A percentile compares a stretch with the other conserved stretches of the same genome.
These are phyloP conservation scores for Fusarium tanahbumbuense DNA, from an alignment of 2,329 filamentous ascomycete species.

Conservation along the genomic window DNA sequence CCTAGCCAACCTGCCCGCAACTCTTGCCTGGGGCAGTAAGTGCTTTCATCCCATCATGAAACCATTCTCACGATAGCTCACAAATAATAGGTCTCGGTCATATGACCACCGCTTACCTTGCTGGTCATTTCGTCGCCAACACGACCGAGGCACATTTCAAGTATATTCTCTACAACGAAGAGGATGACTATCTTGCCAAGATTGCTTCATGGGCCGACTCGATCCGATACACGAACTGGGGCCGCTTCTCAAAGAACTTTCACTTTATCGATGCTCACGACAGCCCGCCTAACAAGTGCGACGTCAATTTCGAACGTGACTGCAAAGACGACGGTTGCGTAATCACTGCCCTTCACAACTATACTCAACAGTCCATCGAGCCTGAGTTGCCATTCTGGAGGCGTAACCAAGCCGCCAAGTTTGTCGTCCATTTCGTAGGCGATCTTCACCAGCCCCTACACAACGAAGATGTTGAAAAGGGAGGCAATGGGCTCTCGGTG, in stretches of 20 bases:
- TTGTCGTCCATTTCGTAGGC: conserved; percentile 75
- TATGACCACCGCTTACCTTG: conserved; percentile 73
- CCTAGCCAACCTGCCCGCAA: conserved; percentile 51
- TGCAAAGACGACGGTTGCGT: conserved; percentile 73
- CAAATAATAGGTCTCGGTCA: conserved; percentile 67
- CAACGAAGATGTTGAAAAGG: conserved; percentile 70
- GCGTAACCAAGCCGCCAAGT: conserved; percentile 71
- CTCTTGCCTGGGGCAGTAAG: conserved; percentile 58
- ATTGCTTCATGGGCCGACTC: conserved; percentile 77
- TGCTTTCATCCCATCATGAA: conserved; percentile 31
- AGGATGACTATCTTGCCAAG: conserved; percentile 68
- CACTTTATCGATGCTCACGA: conserved; percentile 79
- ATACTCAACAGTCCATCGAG: conserved; percentile 67
- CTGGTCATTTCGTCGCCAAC: conserved; percentile 68
- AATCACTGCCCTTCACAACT: conserved; percentile 69
- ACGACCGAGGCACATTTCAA: conserved; percentile 69
- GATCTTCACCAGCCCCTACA: conserved; percentile 78
- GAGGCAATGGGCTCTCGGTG: conserved; percentile 77
- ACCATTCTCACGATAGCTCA: conserved; percentile 22
- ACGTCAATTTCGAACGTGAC: conserved; percentile 69
- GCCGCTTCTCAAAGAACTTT: conserved; percentile 70
- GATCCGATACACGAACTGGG: conserved; percentile 72
- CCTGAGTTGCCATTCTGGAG: conserved; percentile 56
- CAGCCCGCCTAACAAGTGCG: conserved; percentile 67
- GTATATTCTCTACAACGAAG: conserved; percentile 64